Evolutionary conservation across 2,329 filamentous ascomycete species (phyloP).

Genomic region (Zymoseptoria crescenta): DNA sequence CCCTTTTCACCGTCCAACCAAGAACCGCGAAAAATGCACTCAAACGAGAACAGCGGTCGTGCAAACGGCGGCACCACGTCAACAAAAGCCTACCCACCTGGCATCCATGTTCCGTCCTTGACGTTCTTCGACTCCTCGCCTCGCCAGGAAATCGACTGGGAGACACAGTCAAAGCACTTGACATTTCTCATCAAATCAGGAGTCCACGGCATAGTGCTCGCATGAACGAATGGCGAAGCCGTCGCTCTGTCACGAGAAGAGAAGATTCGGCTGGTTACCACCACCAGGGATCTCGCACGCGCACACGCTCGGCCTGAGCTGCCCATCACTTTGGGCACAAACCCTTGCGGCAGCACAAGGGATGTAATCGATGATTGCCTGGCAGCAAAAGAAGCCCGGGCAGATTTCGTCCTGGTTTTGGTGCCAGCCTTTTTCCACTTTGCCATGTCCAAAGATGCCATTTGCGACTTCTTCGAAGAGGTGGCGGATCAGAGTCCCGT

Average conservation of each 20-base stretch:
- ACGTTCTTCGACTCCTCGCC: constrained; percentile 53
- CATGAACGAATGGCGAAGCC: constrained; percentile 41
- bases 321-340: constrained; percentile 35
- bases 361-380: constrained; percentile 35
- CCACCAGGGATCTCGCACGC: constrained; percentile 32
- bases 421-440: constrained; percentile 36
- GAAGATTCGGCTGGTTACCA: constrained; percentile 34
- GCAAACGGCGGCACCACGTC: neutral
- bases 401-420: constrained; percentile 33
- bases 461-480: constrained; percentile 31
- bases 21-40: constrained; percentile 20
- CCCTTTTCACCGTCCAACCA: neutral
- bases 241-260: constrained; percentile 35
- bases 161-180: no score
- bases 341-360: constrained; percentile 32
- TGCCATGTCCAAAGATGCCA: constrained; percentile 32
- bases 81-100: constrained; percentile 36
- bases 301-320: constrained; percentile 28
- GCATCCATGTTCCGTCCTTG: constrained; percentile 50
- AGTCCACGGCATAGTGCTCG: constrained; percentile 40
- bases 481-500: constrained; percentile 34
- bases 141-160: no score
- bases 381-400: constrained; percentile 33
- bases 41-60: constrained; percentile 15
- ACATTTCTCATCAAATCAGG: no score